Evolutionary conservation across 148 eudicot genomes (phyloP), one percentile per base, ranked within the genome.

Genomic region (Gaultheria prostrata): DNA sequence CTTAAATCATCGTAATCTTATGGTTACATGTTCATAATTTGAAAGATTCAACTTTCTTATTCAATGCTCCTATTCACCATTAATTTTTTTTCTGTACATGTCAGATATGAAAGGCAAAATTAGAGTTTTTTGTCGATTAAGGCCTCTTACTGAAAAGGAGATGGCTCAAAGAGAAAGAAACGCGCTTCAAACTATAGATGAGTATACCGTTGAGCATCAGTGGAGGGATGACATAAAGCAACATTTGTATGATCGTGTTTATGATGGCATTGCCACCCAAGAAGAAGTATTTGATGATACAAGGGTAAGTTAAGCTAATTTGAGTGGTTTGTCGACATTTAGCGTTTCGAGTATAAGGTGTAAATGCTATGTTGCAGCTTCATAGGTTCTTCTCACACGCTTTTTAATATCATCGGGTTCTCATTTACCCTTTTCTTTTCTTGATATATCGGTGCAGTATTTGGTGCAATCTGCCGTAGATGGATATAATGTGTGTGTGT

Each of bases 101-200:
- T 69, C 83, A 97, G 99, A 95, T 85, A 95, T 97, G 99, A 97
- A 97, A 86, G 99, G 99, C 77, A 97, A 97, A 84, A 93, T 97
- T 24, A 90, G 99, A 86, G 99, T 97, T 48, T 97, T 89, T 49
- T 97, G 99, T 86, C 92, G 99, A 57, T 48, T 97, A 83, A 91
- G 99, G 79, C 99, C 99, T 73, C 87, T 95, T 35, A 88, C 93
- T 87, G 92, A 89, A 72, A 95, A 90, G 80, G 99, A 97, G 88
- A 88, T 72, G 67, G 80, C 86, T 77, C 93, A 88, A 71, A 91
- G 89, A 39, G 98, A 97, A 77, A 90, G 83, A 76, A 86, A 85
- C 79, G 86, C 86, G 30, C 87, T 95, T 54, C 80, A 86, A 65
- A 86, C 88, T 84, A 79, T 86, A 56, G 99, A 97, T 80, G 99